Percentiles rank a stretch among this genome's conserved stretches.
Conservation (phyloP, 2,329 filamentous ascomycete species). For the Thelonectria discophora region DNA sequence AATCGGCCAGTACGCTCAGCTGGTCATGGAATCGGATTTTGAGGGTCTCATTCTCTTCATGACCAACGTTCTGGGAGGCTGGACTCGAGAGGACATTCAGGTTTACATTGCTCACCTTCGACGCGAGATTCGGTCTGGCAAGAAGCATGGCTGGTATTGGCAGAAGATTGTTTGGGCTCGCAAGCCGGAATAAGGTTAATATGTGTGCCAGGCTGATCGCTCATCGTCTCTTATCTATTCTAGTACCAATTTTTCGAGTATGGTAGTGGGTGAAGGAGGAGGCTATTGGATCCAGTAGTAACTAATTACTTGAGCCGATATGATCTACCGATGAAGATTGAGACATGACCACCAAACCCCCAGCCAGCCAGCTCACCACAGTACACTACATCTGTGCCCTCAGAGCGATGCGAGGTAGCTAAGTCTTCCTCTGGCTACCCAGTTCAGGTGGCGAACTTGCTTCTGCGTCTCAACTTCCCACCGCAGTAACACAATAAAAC, state of each 20-base stretch:
- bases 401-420: too few species aligned
- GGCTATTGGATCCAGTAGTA: too few species aligned
- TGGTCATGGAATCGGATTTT: slow-evolving; percentile 16
- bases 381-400: too few species aligned
- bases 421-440: too few species aligned
- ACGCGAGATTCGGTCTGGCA: slow-evolving; percentile 15
- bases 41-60: slow-evolving; percentile 20
- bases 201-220: neutral
- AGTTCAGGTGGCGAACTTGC: too few species aligned
- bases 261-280: too few species aligned
- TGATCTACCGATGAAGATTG: too few species aligned
- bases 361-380: too few species aligned
- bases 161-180: slow-evolving; percentile 21
- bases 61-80: slow-evolving; percentile 13
- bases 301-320: too few species aligned
- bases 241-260: neutral
- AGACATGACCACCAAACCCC: too few species aligned
- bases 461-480: too few species aligned
- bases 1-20: slow-evolving; percentile 19
- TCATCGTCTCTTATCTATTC: neutral
- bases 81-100: slow-evolving; percentile 19
- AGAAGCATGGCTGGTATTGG: slow-evolving; percentile 6
- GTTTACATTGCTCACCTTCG: slow-evolving; percentile 21
- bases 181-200: slow-evolving; percentile 7
- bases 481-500: too few species aligned